Evolutionary conservation across 2,329 filamentous ascomycete species (phyloP).

Genomic region (Alternaria consortialis): DNA sequence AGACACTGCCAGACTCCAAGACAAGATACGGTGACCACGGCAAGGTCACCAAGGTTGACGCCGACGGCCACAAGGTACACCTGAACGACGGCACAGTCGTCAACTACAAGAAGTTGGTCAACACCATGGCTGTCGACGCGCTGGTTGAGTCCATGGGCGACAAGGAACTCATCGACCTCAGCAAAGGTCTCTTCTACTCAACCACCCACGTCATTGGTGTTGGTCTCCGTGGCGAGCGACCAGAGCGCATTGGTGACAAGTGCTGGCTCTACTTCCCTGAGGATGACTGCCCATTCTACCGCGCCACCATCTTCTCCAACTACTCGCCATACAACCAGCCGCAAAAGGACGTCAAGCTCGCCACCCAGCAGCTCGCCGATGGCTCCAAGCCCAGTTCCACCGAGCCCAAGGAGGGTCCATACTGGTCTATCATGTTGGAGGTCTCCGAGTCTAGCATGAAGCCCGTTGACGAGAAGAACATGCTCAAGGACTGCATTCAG

Average conservation of each 20-base stretch:
- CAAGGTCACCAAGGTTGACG: conserved; percentile 86
- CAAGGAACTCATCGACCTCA: conserved; percentile 80
- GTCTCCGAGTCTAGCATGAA: conserved; percentile 96
- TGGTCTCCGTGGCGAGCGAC: conserved; percentile 88
- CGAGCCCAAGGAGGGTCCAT: conserved; percentile 84
- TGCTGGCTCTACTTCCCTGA: conserved; percentile 99
- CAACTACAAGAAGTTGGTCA: conserved; percentile 90
- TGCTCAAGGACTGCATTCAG: conserved; percentile 91
- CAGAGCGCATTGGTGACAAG: conserved; percentile 97
- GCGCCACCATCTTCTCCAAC: conserved; percentile 99
- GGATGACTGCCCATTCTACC: conserved; percentile 98
- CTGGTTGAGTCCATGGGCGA: conserved; percentile 89
- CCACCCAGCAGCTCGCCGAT: conserved; percentile 84
- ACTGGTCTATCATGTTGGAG: conserved; percentile 99
- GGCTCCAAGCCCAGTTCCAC: conserved; percentile 80
- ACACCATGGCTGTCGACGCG: conserved; percentile 94
- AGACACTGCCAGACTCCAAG: conserved; percentile 92
- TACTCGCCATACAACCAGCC: conserved; percentile 99
- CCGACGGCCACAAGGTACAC: conserved; percentile 81
- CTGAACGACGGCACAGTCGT: conserved; percentile 87
- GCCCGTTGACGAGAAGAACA: conserved; percentile 84
- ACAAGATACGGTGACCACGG: conserved; percentile 87
- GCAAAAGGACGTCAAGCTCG: conserved; percentile 79
- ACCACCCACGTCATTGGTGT: conserved; percentile 97
- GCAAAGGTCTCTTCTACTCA: conserved; percentile 95